Base-by-base conservation (phyloP, 192 early-diverging fungal genomes). In the Mortierella antarctica region DNA sequence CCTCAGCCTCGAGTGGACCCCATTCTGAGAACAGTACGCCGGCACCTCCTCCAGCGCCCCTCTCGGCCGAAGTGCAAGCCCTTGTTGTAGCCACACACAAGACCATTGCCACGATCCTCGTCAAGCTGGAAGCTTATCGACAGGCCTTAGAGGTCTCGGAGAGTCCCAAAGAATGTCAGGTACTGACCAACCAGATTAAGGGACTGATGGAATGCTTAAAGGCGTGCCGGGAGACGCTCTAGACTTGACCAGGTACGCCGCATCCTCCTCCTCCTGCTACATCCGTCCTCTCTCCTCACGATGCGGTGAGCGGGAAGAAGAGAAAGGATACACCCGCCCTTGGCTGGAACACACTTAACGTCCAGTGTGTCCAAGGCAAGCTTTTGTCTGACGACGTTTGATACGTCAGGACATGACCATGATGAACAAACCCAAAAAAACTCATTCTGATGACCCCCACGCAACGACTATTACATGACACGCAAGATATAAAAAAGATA, bases 121-220 rank as follows among this genome's bases (percentile, higher is more conserved):
- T 63, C 18, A 80, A 80, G 31, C 42, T 80, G 31, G 77, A 80
- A n/a, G 70, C 60, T 14, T 72, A 80, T 18, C 49, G 77, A 11
- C 65, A 56, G 4, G 77, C 77, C 12, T 54, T 80, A 57, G 77
- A 80, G 60, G 46, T 72, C 1, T 40, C 77, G 14, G 77, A 80
- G 45, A 80, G 62, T 20, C 70, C 77, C 9, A 80, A 80, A 48
- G 77, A 80, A 47, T 80, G 70, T 21, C 77, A 80, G 47, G 46
- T 63, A 7, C 20, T 80, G 18, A 72, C 77, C 6, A 40, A 9
- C 18, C 77, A 80, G 48, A 80, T 80, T 59, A 80, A 68, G 39
- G 77, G 77, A 1, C 70, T 80, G 2, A 80, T 80, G 77, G 77
- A 80, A 65, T 80, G 77, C 23, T 44, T 80, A 23, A 80, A 71